phyloP scores from a whole-genome alignment of 805 yeast genomes.

The Saitoella complicata region DNA sequence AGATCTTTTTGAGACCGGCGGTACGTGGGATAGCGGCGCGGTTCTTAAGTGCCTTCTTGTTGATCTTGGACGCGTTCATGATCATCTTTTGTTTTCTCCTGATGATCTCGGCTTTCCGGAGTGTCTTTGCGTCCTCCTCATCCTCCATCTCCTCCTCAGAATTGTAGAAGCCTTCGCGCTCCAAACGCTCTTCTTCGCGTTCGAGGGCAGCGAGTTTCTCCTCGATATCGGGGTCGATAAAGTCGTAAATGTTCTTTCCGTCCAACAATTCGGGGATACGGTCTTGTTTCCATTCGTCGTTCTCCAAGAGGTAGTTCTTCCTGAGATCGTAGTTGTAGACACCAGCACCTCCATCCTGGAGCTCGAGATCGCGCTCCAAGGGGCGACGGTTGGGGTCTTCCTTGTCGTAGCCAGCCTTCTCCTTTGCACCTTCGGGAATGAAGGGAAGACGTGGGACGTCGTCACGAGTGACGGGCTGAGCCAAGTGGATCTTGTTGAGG shows the following conservation, averaged over 20 bases:
- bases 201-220: constrained; percentile 87
- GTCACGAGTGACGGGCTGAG: constrained; percentile 79
- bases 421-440: constrained; percentile 63
- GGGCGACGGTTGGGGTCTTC: constrained; percentile 68
- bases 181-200: constrained; percentile 91
- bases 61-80: constrained; percentile 65
- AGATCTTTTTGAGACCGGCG: constrained; percentile 43
- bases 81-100: constrained; percentile 88
- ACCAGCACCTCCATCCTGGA: constrained; percentile 97
- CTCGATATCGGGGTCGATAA: constrained; percentile 89
- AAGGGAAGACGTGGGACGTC: constrained; percentile 55
- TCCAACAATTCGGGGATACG: constrained; percentile 91
- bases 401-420: constrained; percentile 49
- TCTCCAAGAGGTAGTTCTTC: constrained; percentile 80
- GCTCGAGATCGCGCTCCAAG: constrained; percentile 79
- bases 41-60: constrained; percentile 70
- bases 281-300: constrained; percentile 96
- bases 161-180: constrained; percentile 88
- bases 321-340: constrained; percentile 86
- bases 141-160: constrained; percentile 51
- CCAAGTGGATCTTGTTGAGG: constrained; percentile 87
- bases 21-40: constrained; percentile 82
- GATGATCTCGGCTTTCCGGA: constrained; percentile 89
- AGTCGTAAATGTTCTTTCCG: constrained; percentile 94
- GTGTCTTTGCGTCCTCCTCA: constrained; percentile 45